A percentile compares a stretch with the other conserved stretches of the same genome.
These are phyloP conservation scores for Akanthomyces uredinophilus DNA, from an alignment of 2,329 filamentous ascomycete genomes.

Conservation along the genomic window DNA sequence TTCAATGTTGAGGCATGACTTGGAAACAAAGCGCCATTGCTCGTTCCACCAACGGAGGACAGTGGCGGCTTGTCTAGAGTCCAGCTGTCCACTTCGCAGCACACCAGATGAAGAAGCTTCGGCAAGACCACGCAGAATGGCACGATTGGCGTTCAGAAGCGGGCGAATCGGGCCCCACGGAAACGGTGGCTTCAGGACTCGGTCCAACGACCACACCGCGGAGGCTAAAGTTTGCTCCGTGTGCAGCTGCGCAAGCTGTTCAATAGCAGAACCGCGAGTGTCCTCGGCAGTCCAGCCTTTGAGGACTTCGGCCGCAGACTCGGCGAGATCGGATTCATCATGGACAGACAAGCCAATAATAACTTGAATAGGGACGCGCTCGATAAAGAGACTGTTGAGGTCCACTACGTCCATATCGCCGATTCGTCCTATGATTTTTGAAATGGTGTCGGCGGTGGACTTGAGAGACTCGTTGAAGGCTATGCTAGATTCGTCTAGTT, in stretches of 20 bases:
- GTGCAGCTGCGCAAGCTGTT: conserved; percentile 36
- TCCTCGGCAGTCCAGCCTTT: conserved; percentile 72
- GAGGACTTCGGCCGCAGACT: conserved; percentile 74
- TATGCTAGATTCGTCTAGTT: conserved; percentile 39
- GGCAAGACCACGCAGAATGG: conserved; percentile 52
- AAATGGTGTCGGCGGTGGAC: conserved; percentile 54
- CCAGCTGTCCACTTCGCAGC: conserved; percentile 50
- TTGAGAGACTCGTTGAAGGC: conserved; percentile 72
- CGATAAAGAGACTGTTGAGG: conserved; percentile 63
- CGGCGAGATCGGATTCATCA: conserved; percentile 71
- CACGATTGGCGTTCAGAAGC: conserved; percentile 51
- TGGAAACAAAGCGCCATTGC: conserved; percentile 75
- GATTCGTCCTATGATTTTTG: conserved; percentile 70
- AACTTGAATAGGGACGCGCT: conserved; percentile 63
- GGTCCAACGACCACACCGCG: conserved; percentile 39
- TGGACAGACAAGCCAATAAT: conserved; percentile 78
- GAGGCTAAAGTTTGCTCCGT: conserved; percentile 37
- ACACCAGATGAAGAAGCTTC: conserved; percentile 51
- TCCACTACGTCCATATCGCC: conserved; percentile 68
- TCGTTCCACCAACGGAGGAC: conserved; percentile 77
- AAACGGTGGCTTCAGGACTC: conserved; percentile 29
- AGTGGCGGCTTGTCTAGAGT: conserved; percentile 56
- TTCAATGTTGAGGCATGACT: conserved; percentile 79
- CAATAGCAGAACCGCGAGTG: conserved; percentile 36
- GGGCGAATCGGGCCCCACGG: conserved; percentile 55